Conservation (phyloP, 2,329 filamentous ascomycete genomes). For the Alternaria angustiovoidea region DNA sequence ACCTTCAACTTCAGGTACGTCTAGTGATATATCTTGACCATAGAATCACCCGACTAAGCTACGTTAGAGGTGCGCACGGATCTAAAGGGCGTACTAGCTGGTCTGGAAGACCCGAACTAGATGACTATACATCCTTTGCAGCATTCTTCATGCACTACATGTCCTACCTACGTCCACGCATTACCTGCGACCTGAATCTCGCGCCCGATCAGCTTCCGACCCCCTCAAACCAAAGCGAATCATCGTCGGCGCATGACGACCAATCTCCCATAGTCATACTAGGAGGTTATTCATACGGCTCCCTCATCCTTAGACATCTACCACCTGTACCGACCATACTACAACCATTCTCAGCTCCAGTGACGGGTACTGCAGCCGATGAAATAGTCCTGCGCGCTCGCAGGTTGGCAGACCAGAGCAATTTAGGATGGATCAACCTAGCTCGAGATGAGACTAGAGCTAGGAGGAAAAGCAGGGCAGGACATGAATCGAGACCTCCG, state of each 20-base stretch:
- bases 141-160: constrained; percentile 81
- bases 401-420: constrained; percentile 71
- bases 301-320: constrained; percentile 78
- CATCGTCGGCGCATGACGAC: background rate
- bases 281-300: constrained; percentile 90
- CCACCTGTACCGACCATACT: constrained; percentile 68
- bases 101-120: constrained; percentile 80
- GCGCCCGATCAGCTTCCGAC: constrained; percentile 22
- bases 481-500: constrained; percentile 31
- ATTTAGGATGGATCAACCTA: constrained; percentile 52
- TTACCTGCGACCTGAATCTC: constrained; percentile 24
- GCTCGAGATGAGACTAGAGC: constrained; percentile 34
- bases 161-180: constrained; percentile 58
- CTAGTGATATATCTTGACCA: background rate
- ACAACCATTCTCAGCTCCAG: constrained; percentile 63
- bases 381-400: constrained; percentile 76
- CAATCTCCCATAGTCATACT: constrained; percentile 61
- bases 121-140: constrained; percentile 84
- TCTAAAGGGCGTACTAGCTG: constrained; percentile 85
- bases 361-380: constrained; percentile 65
- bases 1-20: constrained; percentile 90
- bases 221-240: constrained; percentile 2
- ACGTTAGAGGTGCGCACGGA: constrained; percentile 73
- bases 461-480: constrained; percentile 37
- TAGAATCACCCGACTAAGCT: background rate